A percentile compares a stretch with the other conserved stretches of the same genome.
Conservation (phyloP, 2,329 filamentous ascomycete species). For the Epicoccum nigrum region DNA sequence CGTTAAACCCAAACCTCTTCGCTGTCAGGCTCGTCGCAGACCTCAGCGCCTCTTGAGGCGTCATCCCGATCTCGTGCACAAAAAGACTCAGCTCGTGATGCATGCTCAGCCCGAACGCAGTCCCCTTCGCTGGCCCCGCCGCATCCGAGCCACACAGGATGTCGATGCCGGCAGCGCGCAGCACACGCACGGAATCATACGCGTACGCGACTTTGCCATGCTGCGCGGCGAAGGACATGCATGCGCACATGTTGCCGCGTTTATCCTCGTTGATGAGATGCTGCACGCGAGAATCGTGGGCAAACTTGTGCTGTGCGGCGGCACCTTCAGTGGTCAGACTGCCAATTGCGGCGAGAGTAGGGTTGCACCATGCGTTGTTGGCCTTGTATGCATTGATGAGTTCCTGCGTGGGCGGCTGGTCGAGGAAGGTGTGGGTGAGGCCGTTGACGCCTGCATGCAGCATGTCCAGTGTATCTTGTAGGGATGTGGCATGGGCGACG, state of each 20-base stretch:
- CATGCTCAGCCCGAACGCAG: constrained; percentile 51
- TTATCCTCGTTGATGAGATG: constrained; percentile 44
- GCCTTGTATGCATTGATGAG: constrained; percentile 52
- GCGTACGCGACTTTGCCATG: constrained; percentile 48
- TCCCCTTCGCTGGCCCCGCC: constrained; percentile 52
- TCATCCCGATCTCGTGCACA: constrained; percentile 52
- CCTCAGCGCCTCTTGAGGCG: constrained; percentile 49
- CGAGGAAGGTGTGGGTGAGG: constrained; percentile 53
- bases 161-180: constrained; percentile 50
- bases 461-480: constrained; percentile 51
- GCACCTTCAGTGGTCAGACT: constrained; percentile 51
- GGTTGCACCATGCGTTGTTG: constrained; percentile 52
- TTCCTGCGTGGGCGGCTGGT: constrained; percentile 47
- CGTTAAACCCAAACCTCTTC: constrained; percentile 48
- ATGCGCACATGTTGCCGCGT: constrained; percentile 47
- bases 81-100: constrained; percentile 53
- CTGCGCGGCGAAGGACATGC: constrained; percentile 48
- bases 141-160: constrained; percentile 53
- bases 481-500: constrained; percentile 50
- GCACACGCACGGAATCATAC: constrained; percentile 49
- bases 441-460: constrained; percentile 52
- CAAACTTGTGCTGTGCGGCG: constrained; percentile 48
- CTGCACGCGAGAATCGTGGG: constrained; percentile 48
- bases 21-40: constrained; percentile 52
- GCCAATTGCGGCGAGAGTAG: constrained; percentile 50